These are phyloP conservation scores for Coniella lustricola DNA, from an alignment of 2,329 filamentous ascomycete species.

Conservation along the genomic window DNA sequence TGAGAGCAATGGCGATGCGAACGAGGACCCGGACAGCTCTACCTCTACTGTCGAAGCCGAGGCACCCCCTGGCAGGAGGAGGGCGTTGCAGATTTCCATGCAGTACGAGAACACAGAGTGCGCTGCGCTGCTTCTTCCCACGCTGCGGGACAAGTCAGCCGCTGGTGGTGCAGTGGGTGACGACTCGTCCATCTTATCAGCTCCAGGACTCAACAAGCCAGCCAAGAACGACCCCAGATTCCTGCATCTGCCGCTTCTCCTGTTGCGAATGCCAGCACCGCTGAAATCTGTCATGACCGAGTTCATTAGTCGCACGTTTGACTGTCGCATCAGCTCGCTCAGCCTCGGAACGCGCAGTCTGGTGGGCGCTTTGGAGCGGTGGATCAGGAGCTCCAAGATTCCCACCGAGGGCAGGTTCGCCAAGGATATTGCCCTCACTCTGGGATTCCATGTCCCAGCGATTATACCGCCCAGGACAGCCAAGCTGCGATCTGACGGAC, in stretches of 20 bases:
- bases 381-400: constrained; percentile 36
- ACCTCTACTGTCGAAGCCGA: constrained; percentile 9
- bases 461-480: background rate
- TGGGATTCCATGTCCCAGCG: constrained; percentile 41
- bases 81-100: constrained; percentile 39
- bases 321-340: constrained; percentile 47
- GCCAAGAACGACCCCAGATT: constrained; percentile 27
- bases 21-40: constrained; percentile 5
- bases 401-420: constrained; percentile 26
- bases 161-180: background rate
- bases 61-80: constrained; percentile 18
- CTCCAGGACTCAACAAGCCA: background rate
- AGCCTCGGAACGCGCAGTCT: constrained; percentile 44
- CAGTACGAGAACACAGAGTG: constrained; percentile 47
- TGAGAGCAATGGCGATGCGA: constrained; percentile 3
- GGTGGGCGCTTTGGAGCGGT: constrained; percentile 42
- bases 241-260: constrained; percentile 42
- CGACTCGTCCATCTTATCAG: background rate
- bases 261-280: constrained; percentile 48
- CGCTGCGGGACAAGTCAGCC: constrained; percentile 13
- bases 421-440: constrained; percentile 43
- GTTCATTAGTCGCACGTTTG: constrained; percentile 47
- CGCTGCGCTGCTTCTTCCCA: constrained; percentile 43
- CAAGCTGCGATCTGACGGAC: background rate
- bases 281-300: constrained; percentile 42